phyloP scores from a whole-genome alignment of 257 asterid species.

The Solanum okadae region DNA sequence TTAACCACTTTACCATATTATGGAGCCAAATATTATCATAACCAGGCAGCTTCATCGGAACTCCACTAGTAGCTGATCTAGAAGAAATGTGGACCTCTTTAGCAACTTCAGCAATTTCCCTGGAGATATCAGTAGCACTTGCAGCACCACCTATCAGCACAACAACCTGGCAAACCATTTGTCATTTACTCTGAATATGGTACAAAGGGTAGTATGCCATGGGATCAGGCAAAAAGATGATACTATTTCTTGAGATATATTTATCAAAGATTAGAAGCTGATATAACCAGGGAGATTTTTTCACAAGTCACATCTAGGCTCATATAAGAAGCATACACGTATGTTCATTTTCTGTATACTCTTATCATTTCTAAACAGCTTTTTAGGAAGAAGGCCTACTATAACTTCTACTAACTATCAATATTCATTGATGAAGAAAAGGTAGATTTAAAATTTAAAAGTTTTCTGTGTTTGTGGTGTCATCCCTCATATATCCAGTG shows the following conservation, averaged over 20 bases:
- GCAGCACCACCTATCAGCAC: slow-evolving; percentile 80
- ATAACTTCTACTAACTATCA: background rate
- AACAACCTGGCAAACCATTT: slow-evolving; percentile 46
- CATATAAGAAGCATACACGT: background rate
- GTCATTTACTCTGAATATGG: background rate
- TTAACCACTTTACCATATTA: slow-evolving; percentile 48
- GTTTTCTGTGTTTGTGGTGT: background rate
- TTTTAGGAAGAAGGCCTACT: background rate
- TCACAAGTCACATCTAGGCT: background rate
- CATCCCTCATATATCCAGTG: background rate
- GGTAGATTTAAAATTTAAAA: background rate
- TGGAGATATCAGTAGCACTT: slow-evolving; percentile 83
- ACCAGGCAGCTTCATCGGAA: slow-evolving; percentile 39
- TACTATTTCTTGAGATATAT: background rate
- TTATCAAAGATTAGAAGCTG: background rate
- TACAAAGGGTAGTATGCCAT: background rate
- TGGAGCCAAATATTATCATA: slow-evolving; percentile 64
- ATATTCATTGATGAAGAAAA: background rate
- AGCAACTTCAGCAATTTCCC: slow-evolving; percentile 69
- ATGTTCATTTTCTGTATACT: background rate
- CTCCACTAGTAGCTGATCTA: slow-evolving; percentile 35
- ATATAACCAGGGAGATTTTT: background rate
- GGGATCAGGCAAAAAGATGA: background rate
- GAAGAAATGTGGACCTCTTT: slow-evolving; percentile 82
- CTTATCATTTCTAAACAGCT: background rate